Base-by-base conservation (phyloP, 2,329 filamentous ascomycete genomes). In the Fusarium nurragi region DNA sequence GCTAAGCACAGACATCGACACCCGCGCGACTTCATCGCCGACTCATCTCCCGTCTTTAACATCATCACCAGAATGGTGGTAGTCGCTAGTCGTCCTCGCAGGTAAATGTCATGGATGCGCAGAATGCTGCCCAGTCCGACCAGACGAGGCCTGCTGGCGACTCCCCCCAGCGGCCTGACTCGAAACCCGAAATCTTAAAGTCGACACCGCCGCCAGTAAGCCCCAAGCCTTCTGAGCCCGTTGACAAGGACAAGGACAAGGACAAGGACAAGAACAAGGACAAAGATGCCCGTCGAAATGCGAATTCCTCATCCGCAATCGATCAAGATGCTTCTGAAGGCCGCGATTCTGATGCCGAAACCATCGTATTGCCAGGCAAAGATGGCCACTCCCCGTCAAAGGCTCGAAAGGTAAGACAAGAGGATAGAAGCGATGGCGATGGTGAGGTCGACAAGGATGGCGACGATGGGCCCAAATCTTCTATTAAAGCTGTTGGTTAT, bases 301-400 rank as follows among this genome's bases (percentile, higher is more conserved):
- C 74, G 57, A 78, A 79, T 26, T 40, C 65, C 22, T 65, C 65
- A 16, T 52, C 63, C 19, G 68, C 57, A 23, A 23, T 66, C 48
- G 71, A 77, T 19, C 72, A 76, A 48, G 80, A 84, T 54, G 75
- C 70, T 52, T 75, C 74, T 21, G 78, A 79, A 56, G 88, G 88
- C 58, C 87, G 83, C 71, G 87, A 89, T 69, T 91, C 89, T 2
- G 89, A 91, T 72, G 88, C 89, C 45, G 89, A 91, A 77, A 91
- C 89, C 14, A 89, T 91, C 62, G 88, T 91, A 32, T 76, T 90
- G 30, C 83, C 87, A 12, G 86, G 86, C 25, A 90, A 89, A 72
- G 85, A 89, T 73, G 86, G 86, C 36, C 80, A 86, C 70, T 89
- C 87, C 22, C 87, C 86, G 1, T 85, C 86, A 58, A 89, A 89